Evolutionary conservation across 164 flowering plant species (phyloP).

Genomic region (Santalum album): DNA sequence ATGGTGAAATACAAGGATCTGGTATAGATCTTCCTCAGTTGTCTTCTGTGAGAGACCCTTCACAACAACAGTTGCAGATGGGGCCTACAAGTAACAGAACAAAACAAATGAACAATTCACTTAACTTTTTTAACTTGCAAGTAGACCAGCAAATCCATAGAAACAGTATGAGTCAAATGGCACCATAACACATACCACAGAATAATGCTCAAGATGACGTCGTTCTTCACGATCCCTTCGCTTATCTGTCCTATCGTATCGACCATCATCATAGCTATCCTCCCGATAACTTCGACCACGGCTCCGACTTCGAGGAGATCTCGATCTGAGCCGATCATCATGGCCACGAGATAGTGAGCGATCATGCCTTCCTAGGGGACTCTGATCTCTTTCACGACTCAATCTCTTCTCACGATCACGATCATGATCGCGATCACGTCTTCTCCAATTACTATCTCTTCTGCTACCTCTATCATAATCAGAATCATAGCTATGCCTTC

Average conservation of each 20-base stretch:
- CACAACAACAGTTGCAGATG: slow-evolving; percentile 94
- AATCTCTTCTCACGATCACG: slow-evolving; percentile 65
- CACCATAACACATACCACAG: slow-evolving; percentile 45
- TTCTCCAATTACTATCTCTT: slow-evolving; percentile 69
- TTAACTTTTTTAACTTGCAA: not conserved
- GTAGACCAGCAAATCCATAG: not conserved
- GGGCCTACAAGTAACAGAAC: slow-evolving; percentile 42
- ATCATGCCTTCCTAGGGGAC: slow-evolving; percentile 67
- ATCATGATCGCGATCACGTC: slow-evolving; percentile 72
- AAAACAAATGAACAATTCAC: not conserved
- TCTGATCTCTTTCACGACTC: slow-evolving; percentile 68
- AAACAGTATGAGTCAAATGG: not conserved
- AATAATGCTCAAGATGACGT: slow-evolving; percentile 48
- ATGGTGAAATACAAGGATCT: slow-evolving; percentile 60
- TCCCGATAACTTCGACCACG: slow-evolving; percentile 75
- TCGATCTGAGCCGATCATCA: slow-evolving; percentile 72
- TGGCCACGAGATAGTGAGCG: slow-evolving; percentile 53
- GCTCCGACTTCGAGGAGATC: slow-evolving; percentile 83
- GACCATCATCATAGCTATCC: slow-evolving; percentile 75
- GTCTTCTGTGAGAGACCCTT: slow-evolving; percentile 96
- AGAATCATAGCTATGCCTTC: slow-evolving; percentile 77
- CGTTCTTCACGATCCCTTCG: slow-evolving; percentile 79
- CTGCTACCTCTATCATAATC: slow-evolving; percentile 72
- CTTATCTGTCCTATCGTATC: slow-evolving; percentile 62
- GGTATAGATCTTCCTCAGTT: slow-evolving; percentile 88